phyloP scores from a whole-genome alignment of 2,329 filamentous ascomycete genomes.

The Colletotrichum sp. region DNA sequence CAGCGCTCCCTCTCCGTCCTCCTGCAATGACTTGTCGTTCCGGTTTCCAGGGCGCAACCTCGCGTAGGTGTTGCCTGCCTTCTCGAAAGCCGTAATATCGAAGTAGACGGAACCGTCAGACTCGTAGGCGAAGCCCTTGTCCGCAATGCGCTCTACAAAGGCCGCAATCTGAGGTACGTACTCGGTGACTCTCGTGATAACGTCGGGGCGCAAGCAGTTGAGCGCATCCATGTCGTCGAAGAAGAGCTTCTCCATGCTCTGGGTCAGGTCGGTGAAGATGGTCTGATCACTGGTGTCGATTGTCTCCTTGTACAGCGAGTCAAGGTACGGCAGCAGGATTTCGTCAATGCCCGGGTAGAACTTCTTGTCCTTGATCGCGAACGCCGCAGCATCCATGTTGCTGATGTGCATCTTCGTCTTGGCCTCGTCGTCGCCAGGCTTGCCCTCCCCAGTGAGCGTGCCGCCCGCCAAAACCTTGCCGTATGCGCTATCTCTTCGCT shows the following conservation, averaged over 20 bases:
- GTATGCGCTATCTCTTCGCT: conserved; percentile 57
- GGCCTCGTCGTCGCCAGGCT: conserved; percentile 78
- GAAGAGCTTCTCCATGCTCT: conserved; percentile 87
- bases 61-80: conserved; percentile 83
- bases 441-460: conserved; percentile 60
- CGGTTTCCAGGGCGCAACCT: conserved; percentile 84
- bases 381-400: conserved; percentile 58
- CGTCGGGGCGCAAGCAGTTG: conserved; percentile 83
- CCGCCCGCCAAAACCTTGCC: conserved; percentile 60
- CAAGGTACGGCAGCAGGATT: conserved; percentile 83
- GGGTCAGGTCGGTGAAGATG: conserved; percentile 87
- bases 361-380: conserved; percentile 51
- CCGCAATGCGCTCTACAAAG: conserved; percentile 82
- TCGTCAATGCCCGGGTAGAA: conserved; percentile 64
- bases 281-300: conserved; percentile 67
- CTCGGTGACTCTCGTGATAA: conserved; percentile 89
- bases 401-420: conserved; percentile 91
- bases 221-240: conserved; percentile 85
- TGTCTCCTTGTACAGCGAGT: conserved; percentile 68
- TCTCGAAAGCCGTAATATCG: conserved; percentile 86
- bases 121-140: conserved; percentile 86
- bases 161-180: conserved; percentile 86
- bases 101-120: conserved; percentile 91
- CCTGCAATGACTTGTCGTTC: conserved; percentile 81
- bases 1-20: conserved; percentile 88